Base-by-base conservation (phyloP, 169 alveolate genomes). In the Plasmodium gaboni region DNA sequence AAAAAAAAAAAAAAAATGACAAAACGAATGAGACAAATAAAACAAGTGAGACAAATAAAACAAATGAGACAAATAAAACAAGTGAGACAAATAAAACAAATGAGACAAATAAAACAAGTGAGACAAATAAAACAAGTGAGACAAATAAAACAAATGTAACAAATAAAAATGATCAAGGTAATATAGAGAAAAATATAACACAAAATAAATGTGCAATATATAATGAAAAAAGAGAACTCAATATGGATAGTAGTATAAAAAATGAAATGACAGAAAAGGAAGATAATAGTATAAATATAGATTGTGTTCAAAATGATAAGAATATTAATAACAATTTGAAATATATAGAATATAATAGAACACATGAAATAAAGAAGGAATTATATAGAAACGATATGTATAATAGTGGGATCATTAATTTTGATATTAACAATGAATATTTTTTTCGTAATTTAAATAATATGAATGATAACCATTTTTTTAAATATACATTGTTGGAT, bases 371-470 rank as follows among this genome's bases (percentile, higher is more conserved):
- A 24, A 61, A 24, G 1, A 17, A 38, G 2, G 67, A 51, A 51
- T n/a, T 51, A 51, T 51, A 51, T 51, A 51, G 22, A n/a, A 51
- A 51, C 19, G 68, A 12, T 24, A 28, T 8, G n/a, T 12, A 64
- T 64, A 24, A 17, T 28, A 26, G n/a, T 24, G 28, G 32, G 1
- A 22, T 22, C 4, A 12, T 12, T 22, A 17, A 64, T 26, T 24
- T 24, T 64, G 73, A 64, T 17, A 59, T 19, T 15, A 19, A 50
- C 38, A 64, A 19, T 28, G n/a, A n/a, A 9, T 64, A 12, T 64
- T 26, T 64, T 64, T 64, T 64, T 26, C 26, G 38, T 13, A 64
- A 64, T 69, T 69, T 69, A n/a, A 48, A 44, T 9, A 69, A 46
- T 42, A 46, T n/a, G 42, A 67, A 67, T 26, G 42, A 67, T 2